Base-by-base conservation (phyloP, 2,329 filamentous ascomycete species). In the Colletotrichum godetiae region DNA sequence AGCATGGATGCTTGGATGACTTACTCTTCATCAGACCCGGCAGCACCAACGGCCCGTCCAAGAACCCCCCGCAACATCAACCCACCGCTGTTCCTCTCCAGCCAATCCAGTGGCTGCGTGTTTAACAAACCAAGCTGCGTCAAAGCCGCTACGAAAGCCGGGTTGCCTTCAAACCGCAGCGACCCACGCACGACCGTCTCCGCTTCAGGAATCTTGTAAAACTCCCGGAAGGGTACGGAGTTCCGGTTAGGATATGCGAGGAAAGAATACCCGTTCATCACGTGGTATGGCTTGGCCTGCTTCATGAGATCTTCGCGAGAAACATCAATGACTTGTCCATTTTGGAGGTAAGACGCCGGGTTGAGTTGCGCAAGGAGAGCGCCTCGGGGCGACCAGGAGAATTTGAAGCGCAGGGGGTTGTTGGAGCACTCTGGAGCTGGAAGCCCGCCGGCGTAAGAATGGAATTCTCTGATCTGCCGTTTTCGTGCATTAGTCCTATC, bases 71-170 rank as follows among this genome's bases (percentile, higher is more conserved):
- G 98, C 82, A 76, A 98, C 89, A 85, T 93, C 90, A 80, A 92
- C 86, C 37, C 94, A 95, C 37, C 94, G 94, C 76, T 97, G 93
- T 82, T 93, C 94, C 95, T 95, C 98, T 69, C 92, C 79, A 67
- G 92, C 89, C 68, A 71, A 0, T 22, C 11, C 29, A 31, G 55
- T 15, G 42, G n/a, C 56, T 49, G 56, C 0, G 74, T 19, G 33
- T 78, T 68, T 4, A 93, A 60, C 91, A 91, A 93, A 53, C 91
- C 92, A 60, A 92, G 90, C 77, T 92, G 90, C 62, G 92, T 90
- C n/a, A 94, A 88, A 29, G 87, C 87, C 80, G 90, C 90, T 80
- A 94, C 88, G 80, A 94, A 90, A 77, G 92, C 88, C 2, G 92
- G 91, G 85, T 93, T 93, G 11, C 91, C 91, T 74, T 90, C 85